These are phyloP conservation scores for Gracilaria vermiculophylla DNA, from an alignment of 23 red algal species.

Conservation along the genomic window DNA sequence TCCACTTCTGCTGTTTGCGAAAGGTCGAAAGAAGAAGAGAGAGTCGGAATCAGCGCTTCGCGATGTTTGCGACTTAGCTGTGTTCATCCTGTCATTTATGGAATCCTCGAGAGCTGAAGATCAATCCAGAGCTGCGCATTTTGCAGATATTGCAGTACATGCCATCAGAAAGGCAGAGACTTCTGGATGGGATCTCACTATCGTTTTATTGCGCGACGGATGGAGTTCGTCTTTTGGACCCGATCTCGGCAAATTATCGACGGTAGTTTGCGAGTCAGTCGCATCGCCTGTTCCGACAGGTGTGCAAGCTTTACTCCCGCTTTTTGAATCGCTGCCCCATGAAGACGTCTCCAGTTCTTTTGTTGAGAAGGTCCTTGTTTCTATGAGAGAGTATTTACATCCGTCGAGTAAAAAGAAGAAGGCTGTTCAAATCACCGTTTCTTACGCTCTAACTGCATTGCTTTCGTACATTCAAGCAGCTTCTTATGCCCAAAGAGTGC, in stretches of 20 bases:
- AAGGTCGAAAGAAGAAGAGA: constrained; percentile 29
- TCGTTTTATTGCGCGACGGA: constrained; percentile 22
- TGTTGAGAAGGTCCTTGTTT: constrained; percentile 5
- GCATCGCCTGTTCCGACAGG: constrained; percentile 20
- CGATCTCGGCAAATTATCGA: neutral
- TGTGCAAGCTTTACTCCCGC: constrained; percentile 19
- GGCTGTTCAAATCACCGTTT: neutral
- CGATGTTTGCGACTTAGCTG: constrained; percentile 30
- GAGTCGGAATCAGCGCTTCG: neutral
- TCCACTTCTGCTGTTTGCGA: constrained; percentile 29
- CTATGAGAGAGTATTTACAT: constrained; percentile 23
- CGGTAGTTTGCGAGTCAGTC: constrained; percentile 23
- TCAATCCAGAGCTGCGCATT: neutral
- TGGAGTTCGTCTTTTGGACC: constrained; percentile 34
- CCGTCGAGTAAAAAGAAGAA: neutral
- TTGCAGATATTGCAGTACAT: constrained; percentile 18
- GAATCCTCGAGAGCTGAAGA: neutral
- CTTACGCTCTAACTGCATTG: constrained; percentile 15
- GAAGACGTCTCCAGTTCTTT: neutral
- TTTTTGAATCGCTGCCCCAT: constrained; percentile 19
- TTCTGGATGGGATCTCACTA: constrained; percentile 31
- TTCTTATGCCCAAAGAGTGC: neutral
- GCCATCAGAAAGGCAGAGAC: constrained; percentile 25
- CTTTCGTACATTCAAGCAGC: constrained; percentile 41
- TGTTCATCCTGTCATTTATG: constrained; percentile 27